phyloP scores from a whole-genome alignment of 352 stramenopile genomes.

The Phytophthora citrophthora region DNA sequence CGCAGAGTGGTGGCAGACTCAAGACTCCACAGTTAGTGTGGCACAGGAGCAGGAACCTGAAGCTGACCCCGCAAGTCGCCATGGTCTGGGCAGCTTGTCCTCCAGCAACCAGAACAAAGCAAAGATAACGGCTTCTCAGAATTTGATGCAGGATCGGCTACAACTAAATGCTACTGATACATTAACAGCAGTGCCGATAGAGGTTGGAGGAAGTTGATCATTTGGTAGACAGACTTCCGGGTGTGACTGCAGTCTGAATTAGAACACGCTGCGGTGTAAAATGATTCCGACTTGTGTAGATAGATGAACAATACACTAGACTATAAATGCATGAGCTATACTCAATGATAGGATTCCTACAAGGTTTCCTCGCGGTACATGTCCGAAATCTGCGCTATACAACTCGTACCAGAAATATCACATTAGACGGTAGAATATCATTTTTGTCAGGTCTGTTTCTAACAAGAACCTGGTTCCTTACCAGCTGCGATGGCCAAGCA shows the following conservation, averaged over 20 bases:
- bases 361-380: too few species aligned
- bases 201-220: conserved; percentile 8
- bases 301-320: too few species aligned
- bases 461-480: background rate
- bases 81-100: background rate
- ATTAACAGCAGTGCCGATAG: background rate
- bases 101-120: background rate
- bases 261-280: too few species aligned
- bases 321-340: too few species aligned
- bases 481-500: conserved; percentile 1
- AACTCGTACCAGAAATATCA: too few species aligned
- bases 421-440: too few species aligned
- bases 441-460: background rate
- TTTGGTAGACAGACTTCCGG: too few species aligned
- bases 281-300: too few species aligned
- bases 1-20: conserved; percentile 54
- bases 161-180: background rate
- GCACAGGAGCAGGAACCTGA: conserved; percentile 30
- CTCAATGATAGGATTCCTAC: too few species aligned
- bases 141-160: background rate
- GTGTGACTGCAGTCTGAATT: too few species aligned
- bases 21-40: conserved; percentile 1
- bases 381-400: too few species aligned
- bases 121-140: background rate
- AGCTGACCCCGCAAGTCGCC: background rate